phyloP scores from a whole-genome alignment of 1,139 yeast genomes.

The Yamadazyma oceani region DNA sequence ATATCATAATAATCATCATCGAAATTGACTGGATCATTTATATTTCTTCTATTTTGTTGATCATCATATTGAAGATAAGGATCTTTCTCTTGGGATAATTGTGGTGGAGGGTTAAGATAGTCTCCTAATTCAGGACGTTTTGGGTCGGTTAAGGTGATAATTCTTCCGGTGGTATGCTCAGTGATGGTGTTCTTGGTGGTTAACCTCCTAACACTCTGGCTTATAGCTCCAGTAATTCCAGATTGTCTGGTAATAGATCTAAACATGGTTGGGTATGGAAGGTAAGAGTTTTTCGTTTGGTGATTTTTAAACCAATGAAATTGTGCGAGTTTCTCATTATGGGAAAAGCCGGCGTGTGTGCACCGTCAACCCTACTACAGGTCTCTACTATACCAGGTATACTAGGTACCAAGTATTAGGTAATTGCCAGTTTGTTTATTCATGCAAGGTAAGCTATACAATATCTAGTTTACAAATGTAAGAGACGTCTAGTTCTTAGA shows the following conservation, averaged over 20 bases:
- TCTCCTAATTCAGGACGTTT: slow-evolving; percentile 46
- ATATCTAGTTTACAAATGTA: neutral
- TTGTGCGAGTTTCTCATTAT: slow-evolving; percentile 9
- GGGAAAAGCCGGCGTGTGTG: too few relatives aligned
- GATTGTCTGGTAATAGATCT: slow-evolving; percentile 11
- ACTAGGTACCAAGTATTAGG: too few relatives aligned
- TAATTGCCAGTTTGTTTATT: neutral
- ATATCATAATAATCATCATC: slow-evolving; percentile 75
- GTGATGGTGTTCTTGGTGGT: slow-evolving; percentile 41
- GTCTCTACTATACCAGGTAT: too few relatives aligned
- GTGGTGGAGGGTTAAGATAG: slow-evolving; percentile 41
- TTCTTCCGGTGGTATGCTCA: slow-evolving; percentile 43
- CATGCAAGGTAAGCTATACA: slow-evolving; percentile 1
- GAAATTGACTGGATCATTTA: slow-evolving; percentile 68
- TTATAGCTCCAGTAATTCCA: neutral
- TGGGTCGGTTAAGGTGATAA: slow-evolving; percentile 46
- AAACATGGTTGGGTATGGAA: slow-evolving; percentile 13
- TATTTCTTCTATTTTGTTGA: slow-evolving; percentile 78
- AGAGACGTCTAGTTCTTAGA: slow-evolving; percentile 9
- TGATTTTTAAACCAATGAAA: slow-evolving; percentile 11
- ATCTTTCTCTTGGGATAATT: slow-evolving; percentile 62
- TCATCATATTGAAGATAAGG: slow-evolving; percentile 79
- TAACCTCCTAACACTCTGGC: slow-evolving; percentile 21
- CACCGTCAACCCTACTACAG: too few relatives aligned
- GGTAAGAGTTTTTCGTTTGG: too few relatives aligned